phyloP scores from a whole-genome alignment of 2,329 filamentous ascomycete species.

The Ceratocystis lukuohia region DNA sequence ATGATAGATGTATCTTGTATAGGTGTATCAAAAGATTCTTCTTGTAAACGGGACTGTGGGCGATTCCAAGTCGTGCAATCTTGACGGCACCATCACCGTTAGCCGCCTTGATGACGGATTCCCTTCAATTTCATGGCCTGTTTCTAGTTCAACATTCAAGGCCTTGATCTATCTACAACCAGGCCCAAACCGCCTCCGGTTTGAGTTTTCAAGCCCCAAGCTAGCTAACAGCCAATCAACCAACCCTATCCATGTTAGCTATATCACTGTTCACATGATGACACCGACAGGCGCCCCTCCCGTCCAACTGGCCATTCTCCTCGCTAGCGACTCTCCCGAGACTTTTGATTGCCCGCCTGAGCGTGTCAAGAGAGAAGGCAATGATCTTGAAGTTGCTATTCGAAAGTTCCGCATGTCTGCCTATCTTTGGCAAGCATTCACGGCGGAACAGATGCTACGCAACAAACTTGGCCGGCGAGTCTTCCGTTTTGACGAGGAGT shows the following conservation, averaged over 20 bases:
- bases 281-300: slow-evolving; percentile 67
- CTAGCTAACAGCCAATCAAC: slow-evolving; percentile 54
- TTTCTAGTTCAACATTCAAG: slow-evolving; percentile 83
- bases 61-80: slow-evolving; percentile 50
- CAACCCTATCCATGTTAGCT: slow-evolving; percentile 62
- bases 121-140: slow-evolving; percentile 73
- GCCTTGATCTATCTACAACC: slow-evolving; percentile 79
- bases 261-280: slow-evolving; percentile 74
- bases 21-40: slow-evolving; percentile 88
- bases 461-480: slow-evolving; percentile 73
- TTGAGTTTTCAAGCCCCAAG: slow-evolving; percentile 80
- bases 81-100: slow-evolving; percentile 70
- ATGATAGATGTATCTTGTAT: not conserved
- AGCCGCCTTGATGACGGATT: slow-evolving; percentile 75
- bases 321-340: slow-evolving; percentile 75
- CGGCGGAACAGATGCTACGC: slow-evolving; percentile 88
- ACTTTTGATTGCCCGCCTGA: slow-evolving; percentile 75
- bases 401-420: slow-evolving; percentile 90
- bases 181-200: slow-evolving; percentile 73
- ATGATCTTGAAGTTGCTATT: slow-evolving; percentile 64
- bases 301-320: slow-evolving; percentile 73
- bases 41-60: slow-evolving; percentile 63
- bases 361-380: slow-evolving; percentile 64
- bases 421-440: slow-evolving; percentile 95
- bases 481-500: slow-evolving; percentile 90